phyloP scores from a whole-genome alignment of 2,329 filamentous ascomycete genomes.

The Aspergillus aculeatus region DNA sequence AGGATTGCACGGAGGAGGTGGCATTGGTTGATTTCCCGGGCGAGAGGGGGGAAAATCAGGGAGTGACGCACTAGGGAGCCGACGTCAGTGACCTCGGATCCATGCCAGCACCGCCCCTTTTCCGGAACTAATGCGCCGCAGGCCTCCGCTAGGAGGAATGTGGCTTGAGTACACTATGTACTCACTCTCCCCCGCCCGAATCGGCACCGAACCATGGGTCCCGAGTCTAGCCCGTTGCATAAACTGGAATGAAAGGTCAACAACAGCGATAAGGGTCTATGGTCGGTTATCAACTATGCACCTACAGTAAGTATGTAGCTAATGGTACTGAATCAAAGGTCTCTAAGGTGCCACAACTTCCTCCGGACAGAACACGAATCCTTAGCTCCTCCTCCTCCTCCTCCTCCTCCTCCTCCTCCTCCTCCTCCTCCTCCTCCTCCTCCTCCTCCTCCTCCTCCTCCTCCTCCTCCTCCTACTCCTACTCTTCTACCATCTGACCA shows the following conservation, averaged over 20 bases:
- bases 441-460: no score
- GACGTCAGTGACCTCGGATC: constrained; percentile 11
- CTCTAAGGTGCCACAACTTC: not conserved
- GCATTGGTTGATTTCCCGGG: not conserved
- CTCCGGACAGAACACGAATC: not conserved
- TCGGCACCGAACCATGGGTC: not conserved
- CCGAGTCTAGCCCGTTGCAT: not conserved
- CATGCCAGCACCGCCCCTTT: not conserved
- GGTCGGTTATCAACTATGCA: not conserved
- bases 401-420: no score
- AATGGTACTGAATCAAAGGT: not conserved
- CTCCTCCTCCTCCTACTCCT: no score
- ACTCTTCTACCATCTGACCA: not conserved
- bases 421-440: no score
- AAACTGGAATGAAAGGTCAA: not conserved
- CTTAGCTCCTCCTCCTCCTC: not conserved
- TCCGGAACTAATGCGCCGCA: not conserved
- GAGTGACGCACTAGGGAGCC: constrained; percentile 12
- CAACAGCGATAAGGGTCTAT: not conserved
- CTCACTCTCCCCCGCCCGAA: not conserved
- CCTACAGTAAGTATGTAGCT: no score
- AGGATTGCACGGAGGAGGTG: not conserved
- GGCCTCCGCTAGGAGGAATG: not conserved
- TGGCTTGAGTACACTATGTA: no score
- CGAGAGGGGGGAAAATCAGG: not conserved